Evolutionary conservation across 495 filamentous ascomycete species (phyloP).

Genomic region (Amorphotheca resinae): DNA sequence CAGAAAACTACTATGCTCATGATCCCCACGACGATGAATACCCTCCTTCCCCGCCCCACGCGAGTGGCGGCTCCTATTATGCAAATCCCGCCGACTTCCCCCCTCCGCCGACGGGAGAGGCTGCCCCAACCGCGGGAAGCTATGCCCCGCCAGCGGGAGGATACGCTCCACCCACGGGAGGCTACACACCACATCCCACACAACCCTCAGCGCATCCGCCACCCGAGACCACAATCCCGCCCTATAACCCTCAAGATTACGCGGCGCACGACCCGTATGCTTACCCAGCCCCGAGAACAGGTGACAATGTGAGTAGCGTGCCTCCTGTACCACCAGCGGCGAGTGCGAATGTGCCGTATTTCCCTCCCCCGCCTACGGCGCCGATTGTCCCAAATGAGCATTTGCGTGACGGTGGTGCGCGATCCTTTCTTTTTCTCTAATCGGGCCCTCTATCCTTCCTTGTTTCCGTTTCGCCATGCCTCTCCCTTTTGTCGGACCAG

Average conservation of each 20-base stretch:
- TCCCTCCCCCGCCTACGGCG: conserved; percentile 19
- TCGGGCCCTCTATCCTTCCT: neutral
- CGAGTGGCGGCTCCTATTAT: conserved; percentile 39
- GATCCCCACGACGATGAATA: conserved; percentile 23
- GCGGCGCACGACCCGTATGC: conserved; percentile 10
- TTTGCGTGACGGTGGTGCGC: conserved; percentile 19
- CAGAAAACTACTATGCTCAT: conserved; percentile 25
- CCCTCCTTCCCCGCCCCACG: conserved; percentile 36
- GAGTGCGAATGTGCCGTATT: conserved; percentile 11
- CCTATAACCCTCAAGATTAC: conserved; percentile 34
- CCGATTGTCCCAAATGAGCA: conserved; percentile 12
- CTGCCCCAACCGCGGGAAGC: conserved; percentile 22
- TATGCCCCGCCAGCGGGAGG: conserved; percentile 28
- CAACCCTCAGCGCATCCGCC: conserved; percentile 6
- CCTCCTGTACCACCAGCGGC: conserved; percentile 1
- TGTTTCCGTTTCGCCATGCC: no score
- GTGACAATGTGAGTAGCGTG: conserved; percentile 23
- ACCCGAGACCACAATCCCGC: conserved; percentile 19
- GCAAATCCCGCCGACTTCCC: conserved; percentile 30
- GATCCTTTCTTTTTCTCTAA: conserved; percentile 1
- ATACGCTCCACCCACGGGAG: neutral
- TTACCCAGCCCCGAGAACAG: conserved; percentile 15
- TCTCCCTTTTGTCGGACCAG: no score
- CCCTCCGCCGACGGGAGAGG: conserved; percentile 25
- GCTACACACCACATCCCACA: conserved; percentile 10